phyloP scores from a whole-genome alignment of 805 yeast species.

The Candida chauliodis region DNA sequence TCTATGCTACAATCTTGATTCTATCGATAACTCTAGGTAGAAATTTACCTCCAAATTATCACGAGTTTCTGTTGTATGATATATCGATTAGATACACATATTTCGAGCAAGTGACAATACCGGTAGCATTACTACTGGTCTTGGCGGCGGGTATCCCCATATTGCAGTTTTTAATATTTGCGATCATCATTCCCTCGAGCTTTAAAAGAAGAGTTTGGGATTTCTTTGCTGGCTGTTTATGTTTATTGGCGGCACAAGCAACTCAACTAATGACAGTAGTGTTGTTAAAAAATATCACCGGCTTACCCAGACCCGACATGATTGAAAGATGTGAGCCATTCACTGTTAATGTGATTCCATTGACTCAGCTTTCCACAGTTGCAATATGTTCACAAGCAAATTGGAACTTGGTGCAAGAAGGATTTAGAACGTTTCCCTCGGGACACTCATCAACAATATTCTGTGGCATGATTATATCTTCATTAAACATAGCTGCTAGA shows the following conservation, averaged over 20 bases:
- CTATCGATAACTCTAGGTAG: conserved; percentile 28
- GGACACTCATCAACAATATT: conserved; percentile 29
- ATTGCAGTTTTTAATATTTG: conserved; percentile 19
- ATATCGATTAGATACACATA: conserved; percentile 28
- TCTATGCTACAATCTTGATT: conserved; percentile 19
- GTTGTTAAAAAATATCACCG: conserved; percentile 24
- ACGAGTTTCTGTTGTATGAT: conserved; percentile 39
- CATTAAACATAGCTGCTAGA: conserved; percentile 31
- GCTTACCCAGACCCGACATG: conserved; percentile 27
- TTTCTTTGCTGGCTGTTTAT: conserved; percentile 31
- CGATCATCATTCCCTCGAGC: conserved; percentile 12
- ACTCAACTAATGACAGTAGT: conserved; percentile 37
- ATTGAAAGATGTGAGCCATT: conserved; percentile 21
- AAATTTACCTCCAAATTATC: conserved; percentile 31
- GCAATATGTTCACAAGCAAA: conserved; percentile 16
- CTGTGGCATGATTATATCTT: conserved; percentile 30
- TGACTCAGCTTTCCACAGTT: conserved; percentile 13
- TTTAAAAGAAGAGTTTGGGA: conserved; percentile 37
- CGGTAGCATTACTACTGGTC: conserved; percentile 26
- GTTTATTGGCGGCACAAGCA: conserved; percentile 34
- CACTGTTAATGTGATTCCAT: conserved; percentile 7
- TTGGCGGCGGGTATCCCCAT: conserved; percentile 31
- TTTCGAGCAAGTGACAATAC: conserved; percentile 25
- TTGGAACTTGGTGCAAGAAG: conserved; percentile 18
- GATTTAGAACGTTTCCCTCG: conserved; percentile 26